Conservation (phyloP, 148 eudicot species). For the Rhododendron williamsianum region DNA sequence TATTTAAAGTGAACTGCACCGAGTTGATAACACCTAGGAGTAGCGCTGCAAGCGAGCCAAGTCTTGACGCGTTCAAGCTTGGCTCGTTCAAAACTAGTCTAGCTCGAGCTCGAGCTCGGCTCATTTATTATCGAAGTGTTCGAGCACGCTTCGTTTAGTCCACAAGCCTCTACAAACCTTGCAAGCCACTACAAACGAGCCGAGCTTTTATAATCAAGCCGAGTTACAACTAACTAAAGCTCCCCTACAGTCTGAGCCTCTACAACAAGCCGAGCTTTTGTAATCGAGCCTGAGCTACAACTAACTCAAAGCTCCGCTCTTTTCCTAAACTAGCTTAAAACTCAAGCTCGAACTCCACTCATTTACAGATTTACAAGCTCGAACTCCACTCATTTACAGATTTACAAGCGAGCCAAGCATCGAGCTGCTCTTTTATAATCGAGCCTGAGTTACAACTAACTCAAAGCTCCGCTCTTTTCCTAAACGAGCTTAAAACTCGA, state of each 20-base stretch:
- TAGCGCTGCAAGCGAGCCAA: not conserved
- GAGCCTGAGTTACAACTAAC: not conserved
- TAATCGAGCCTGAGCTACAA: not conserved
- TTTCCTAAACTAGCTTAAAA: not conserved
- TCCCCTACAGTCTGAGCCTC: not conserved
- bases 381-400: too few species aligned
- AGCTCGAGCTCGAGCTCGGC: not conserved
- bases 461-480: not conserved
- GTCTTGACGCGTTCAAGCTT: not conserved
- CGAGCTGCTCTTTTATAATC: not conserved
- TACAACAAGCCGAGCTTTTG: too few species aligned
- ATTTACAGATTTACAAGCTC: too few species aligned
- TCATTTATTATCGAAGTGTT: too few species aligned
- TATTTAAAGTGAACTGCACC: not conserved
- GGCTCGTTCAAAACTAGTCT: not conserved
- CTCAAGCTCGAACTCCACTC: not conserved
- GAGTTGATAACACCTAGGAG: not conserved
- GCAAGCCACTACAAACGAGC: too few species aligned
- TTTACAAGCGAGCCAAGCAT: not conserved
- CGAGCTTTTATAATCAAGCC: not conserved
- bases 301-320: not conserved
- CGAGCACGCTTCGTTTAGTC: too few species aligned
- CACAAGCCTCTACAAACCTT: too few species aligned
- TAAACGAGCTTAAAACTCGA: not conserved
- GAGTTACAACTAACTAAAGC: not conserved